A percentile compares a stretch with the other conserved stretches of the same genome.
Evolutionary conservation across 192 early-diverging fungal species (phyloP).

Genomic region (Tieghemiomyces parasiticus): DNA sequence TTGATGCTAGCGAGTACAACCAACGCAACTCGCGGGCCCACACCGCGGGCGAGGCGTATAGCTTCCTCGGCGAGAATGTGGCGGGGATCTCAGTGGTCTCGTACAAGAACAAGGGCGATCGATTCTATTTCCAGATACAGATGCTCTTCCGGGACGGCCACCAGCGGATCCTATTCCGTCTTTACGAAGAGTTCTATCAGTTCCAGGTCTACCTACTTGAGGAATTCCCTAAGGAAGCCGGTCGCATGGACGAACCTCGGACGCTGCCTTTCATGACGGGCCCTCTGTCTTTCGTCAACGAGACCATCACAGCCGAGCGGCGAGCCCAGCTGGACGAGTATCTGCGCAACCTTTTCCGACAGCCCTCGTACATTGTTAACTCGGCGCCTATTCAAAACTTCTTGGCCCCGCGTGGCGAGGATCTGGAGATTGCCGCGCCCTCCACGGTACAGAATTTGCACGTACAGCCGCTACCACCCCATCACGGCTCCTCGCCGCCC

Average conservation of each 20-base stretch:
- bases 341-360: conserved; percentile 39
- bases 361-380: conserved; percentile 39
- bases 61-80: conserved; percentile 15
- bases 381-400: conserved; percentile 28
- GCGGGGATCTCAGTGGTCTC: conserved; percentile 43
- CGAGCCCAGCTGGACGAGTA: conserved; percentile 49
- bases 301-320: conserved; percentile 47
- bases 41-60: conserved; percentile 11
- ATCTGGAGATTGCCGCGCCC: conserved; percentile 16
- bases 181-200: conserved; percentile 68
- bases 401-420: conserved; percentile 37
- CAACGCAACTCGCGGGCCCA: conserved; percentile 24
- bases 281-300: conserved; percentile 42
- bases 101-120: conserved; percentile 49
- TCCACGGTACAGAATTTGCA: background rate
- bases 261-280: conserved; percentile 53
- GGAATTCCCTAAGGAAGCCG: conserved; percentile 48
- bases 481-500: background rate
- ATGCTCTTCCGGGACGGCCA: conserved; percentile 33
- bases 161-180: conserved; percentile 45
- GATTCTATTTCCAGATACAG: conserved; percentile 53
- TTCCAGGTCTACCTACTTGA: conserved; percentile 56
- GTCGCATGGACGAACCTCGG: conserved; percentile 30
- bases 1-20: conserved; percentile 26
- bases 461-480: too few relatives aligned